These are phyloP conservation scores for Boletellus deceptivus DNA, from an alignment of 1,284 basidiomycete genomes.

Conservation along the genomic window DNA sequence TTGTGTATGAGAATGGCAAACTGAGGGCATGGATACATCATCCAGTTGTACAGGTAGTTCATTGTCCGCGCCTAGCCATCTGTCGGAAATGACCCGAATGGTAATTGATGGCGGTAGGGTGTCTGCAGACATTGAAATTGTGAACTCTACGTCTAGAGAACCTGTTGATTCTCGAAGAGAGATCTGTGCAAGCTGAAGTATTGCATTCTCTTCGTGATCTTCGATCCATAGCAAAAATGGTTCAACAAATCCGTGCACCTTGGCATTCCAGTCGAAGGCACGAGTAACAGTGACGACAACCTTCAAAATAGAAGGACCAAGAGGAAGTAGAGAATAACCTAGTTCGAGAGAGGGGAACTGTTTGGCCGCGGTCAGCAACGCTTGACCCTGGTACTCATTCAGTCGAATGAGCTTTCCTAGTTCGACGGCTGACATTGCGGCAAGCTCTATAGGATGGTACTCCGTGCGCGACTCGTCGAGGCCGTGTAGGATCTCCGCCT, in stretches of 20 bases:
- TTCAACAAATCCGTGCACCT: conserved; percentile 75
- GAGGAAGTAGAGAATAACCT: conserved; percentile 70
- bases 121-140: conserved; percentile 68
- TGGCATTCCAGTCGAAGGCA: conserved; percentile 83
- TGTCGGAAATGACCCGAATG: conserved; percentile 84
- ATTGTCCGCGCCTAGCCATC: conserved; percentile 92
- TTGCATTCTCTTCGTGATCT: conserved; percentile 74
- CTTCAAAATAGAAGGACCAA: conserved; percentile 83
- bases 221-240: conserved; percentile 98
- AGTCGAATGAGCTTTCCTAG: conserved; percentile 84
- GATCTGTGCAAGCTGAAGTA: conserved; percentile 81
- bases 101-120: conserved; percentile 59
- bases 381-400: conserved; percentile 83
- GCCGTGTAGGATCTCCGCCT: conserved; percentile 78
- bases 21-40: conserved; percentile 72
- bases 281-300: conserved; percentile 67
- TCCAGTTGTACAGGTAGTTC: conserved; percentile 65
- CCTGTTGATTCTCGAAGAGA: conserved; percentile 68
- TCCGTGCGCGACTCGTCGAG: conserved; percentile 86
- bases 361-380: conserved; percentile 78
- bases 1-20: conserved; percentile 63
- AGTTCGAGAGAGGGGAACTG: conserved; percentile 84
- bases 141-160: conserved; percentile 69
- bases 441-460: conserved; percentile 75
- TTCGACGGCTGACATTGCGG: conserved; percentile 69